Evolutionary conservation across 495 filamentous ascomycete species (phyloP), one percentile per base, ranked within the genome.

Genomic region (Podospora pseudoanserina): DNA sequence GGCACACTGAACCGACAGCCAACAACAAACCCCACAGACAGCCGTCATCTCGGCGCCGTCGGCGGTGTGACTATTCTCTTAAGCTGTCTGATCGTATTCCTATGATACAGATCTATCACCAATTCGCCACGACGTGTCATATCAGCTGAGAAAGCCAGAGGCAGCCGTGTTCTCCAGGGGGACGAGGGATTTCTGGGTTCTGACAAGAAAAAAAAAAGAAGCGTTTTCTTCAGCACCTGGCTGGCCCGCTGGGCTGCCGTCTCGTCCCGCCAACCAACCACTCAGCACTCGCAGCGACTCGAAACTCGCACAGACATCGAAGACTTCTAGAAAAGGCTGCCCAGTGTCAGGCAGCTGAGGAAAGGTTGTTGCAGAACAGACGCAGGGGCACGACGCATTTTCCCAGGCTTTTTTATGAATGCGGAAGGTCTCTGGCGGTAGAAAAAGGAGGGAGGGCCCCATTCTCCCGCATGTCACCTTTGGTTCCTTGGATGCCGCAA

Each of bases 391-490:
- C 49, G n/a, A 39, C 18, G n/a, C 44, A 26, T 27, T 64, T 63
- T 16, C 18, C 11, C 59, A 53, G 55, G 28, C 19, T 65, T 55
- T 55, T 49, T 28, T 56, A 65, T 71, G 69, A 68, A 71, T 71
- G 66, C 56, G 65, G 69, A 71, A 71, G 65, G 65, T 68, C 65
- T 70, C 65, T 70, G 39, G 19, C n/a, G 19, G 44, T 19, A 62
- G 23, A 49, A 39, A 60, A 44, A 26, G n/a, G 30, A 59, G 26
- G 1, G 19, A 59, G 19, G 19, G 26, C 56, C 19, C 56, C 56
- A 59, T 27, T 23, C 19, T 59, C 56, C 26, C 59, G 27, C 59
- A 26, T 61, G 23, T 61, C 30, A 28, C 59, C 59, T n/a, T 26
- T n/a, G 28, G 16, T 61, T 61, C 59, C 30, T 61, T 61, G 59